Conservation (phyloP, 768 basidiomycete species). For the Termitomyces titanicus region DNA sequence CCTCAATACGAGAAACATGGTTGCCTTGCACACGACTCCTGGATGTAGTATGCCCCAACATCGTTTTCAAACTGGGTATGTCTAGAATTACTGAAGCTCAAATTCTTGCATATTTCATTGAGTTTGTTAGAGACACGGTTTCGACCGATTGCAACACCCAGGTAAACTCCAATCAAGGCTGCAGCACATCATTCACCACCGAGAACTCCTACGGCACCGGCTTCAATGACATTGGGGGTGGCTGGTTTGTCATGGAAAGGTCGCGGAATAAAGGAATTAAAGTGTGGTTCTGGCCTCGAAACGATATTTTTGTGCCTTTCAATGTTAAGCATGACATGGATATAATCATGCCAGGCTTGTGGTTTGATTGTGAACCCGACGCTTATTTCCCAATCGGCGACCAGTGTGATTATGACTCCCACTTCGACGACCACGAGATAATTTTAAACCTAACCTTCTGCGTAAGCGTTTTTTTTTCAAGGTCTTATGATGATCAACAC, state of each 20-base stretch:
- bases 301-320: slow-evolving; percentile 39
- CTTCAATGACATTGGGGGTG: slow-evolving; percentile 55
- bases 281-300: slow-evolving; percentile 61
- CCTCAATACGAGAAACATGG: slow-evolving; percentile 37
- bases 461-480: slow-evolving; percentile 31
- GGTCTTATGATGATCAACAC: background rate
- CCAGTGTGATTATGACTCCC: slow-evolving; percentile 47
- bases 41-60: slow-evolving; percentile 40
- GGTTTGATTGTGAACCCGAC: slow-evolving; percentile 38
- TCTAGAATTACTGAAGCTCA: background rate
- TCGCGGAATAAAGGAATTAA: slow-evolving; percentile 39
- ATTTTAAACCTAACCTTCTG: slow-evolving; percentile 64
- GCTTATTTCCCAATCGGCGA: slow-evolving; percentile 41
- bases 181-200: slow-evolving; percentile 43
- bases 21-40: slow-evolving; percentile 51
- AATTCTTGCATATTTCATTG: background rate
- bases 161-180: slow-evolving; percentile 57
- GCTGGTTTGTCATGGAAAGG: slow-evolving; percentile 54
- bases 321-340: slow-evolving; percentile 26
- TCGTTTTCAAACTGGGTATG: slow-evolving; percentile 47
- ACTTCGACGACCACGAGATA: slow-evolving; percentile 50
- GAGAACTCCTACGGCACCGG: slow-evolving; percentile 39
- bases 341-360: slow-evolving; percentile 22
- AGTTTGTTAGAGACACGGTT: slow-evolving; percentile 27
- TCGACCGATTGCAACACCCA: slow-evolving; percentile 47